phyloP scores from a whole-genome alignment of 2,329 filamentous ascomycete species.

The Alternaria burnsii region DNA sequence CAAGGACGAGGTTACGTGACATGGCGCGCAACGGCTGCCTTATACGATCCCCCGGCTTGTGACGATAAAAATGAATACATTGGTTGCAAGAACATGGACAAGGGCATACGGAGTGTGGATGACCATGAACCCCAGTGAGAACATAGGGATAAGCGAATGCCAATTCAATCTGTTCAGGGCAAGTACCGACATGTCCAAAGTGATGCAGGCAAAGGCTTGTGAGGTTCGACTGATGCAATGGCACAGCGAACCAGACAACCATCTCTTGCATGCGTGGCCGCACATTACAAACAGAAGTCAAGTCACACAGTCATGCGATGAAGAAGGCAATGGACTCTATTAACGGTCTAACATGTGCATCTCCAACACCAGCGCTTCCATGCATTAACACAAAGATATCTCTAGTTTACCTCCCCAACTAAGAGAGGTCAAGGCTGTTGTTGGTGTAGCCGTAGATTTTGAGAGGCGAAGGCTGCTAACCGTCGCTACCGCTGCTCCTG shows the following conservation, averaged over 20 bases:
- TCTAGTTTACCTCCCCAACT: neutral
- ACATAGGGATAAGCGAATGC: slow-evolving; percentile 10
- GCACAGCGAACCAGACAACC: neutral
- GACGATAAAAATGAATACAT: slow-evolving; percentile 53
- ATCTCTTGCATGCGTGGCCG: neutral
- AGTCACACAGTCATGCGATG: neutral
- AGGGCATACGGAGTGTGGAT: slow-evolving; percentile 1
- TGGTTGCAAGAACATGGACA: slow-evolving; percentile 44
- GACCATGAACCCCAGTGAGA: neutral
- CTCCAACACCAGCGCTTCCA: slow-evolving; percentile 24
- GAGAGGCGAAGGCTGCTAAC: slow-evolving; percentile 56
- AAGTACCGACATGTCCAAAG: neutral
- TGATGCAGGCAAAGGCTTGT: neutral
- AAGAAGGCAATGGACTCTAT: slow-evolving; percentile 2
- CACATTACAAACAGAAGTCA: neutral
- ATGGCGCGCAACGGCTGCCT: slow-evolving; percentile 39
- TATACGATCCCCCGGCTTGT: slow-evolving; percentile 45
- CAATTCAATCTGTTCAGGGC: neutral
- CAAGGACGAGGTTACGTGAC: slow-evolving; percentile 37
- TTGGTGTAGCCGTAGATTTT: slow-evolving; percentile 24
- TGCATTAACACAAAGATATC: slow-evolving; percentile 20
- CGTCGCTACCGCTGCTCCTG: slow-evolving; percentile 90
- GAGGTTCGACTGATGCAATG: neutral
- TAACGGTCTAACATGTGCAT: slow-evolving; percentile 2
- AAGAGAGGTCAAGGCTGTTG: slow-evolving; percentile 4